These are phyloP conservation scores for Penicillium robsamsonii DNA, from an alignment of 495 filamentous ascomycete genomes.

Conservation along the genomic window DNA sequence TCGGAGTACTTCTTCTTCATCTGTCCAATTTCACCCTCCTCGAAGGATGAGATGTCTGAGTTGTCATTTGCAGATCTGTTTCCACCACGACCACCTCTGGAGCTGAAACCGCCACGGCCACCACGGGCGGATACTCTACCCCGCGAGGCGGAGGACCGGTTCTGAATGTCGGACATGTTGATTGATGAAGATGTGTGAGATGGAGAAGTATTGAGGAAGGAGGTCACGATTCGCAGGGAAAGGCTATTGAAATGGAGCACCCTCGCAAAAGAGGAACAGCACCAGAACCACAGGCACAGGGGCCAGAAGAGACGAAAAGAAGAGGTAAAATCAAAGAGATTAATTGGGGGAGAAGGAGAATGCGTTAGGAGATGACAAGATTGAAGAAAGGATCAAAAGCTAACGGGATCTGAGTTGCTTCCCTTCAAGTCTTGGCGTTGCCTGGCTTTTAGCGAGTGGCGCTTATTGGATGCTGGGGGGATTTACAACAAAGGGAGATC, in stretches of 20 bases:
- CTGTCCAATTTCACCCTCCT: constrained; percentile 86
- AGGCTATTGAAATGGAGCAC: constrained; percentile 26
- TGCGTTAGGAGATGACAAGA: constrained; percentile 21
- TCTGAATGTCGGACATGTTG: constrained; percentile 89
- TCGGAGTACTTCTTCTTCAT: constrained; percentile 82
- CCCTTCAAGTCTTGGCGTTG: constrained; percentile 31
- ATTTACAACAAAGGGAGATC: constrained; percentile 10
- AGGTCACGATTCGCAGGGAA: constrained; percentile 36
- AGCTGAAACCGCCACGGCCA: constrained; percentile 75
- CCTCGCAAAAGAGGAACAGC: constrained; percentile 45
- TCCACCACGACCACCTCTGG: constrained; percentile 65
- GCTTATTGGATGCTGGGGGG: constrained; percentile 24
- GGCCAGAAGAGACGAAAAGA: constrained; percentile 38
- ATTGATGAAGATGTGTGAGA: constrained; percentile 37
- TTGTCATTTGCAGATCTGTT: constrained; percentile 70
- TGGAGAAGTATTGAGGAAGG: constrained; percentile 34
- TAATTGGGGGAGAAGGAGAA: constrained; percentile 32
- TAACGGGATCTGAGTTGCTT: constrained; percentile 34
- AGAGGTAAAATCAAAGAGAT: constrained; percentile 26
- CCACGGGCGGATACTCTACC: constrained; percentile 80
- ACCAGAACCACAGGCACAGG: constrained; percentile 40
- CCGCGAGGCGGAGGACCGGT: constrained; percentile 70
- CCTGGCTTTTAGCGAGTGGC: constrained; percentile 39
- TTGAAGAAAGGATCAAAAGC: constrained; percentile 31
- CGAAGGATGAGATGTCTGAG: constrained; percentile 52